Evolutionary conservation across 352 stramenopile genomes (phyloP).

Genomic region (Elongisporangium undulatum): DNA sequence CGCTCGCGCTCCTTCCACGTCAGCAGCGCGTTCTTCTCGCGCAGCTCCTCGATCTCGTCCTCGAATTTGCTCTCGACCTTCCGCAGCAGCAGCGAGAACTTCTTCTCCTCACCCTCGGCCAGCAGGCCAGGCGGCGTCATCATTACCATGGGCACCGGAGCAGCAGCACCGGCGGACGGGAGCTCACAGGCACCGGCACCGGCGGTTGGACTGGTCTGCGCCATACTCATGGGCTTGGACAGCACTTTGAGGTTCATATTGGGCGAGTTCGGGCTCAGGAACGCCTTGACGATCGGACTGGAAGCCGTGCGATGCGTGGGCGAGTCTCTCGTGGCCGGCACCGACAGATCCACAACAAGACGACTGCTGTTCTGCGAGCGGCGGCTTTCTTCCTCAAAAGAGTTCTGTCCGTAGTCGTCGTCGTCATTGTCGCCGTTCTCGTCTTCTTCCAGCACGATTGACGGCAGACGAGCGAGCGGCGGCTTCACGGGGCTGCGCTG

Average conservation of each 20-base stretch:
- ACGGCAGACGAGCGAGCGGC: neutral
- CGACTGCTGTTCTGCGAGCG: conserved; percentile 37
- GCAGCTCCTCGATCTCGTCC: conserved; percentile 71
- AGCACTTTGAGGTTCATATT: conserved; percentile 42
- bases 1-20: conserved; percentile 70
- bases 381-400: conserved; percentile 71
- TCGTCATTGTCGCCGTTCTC: conserved; percentile 17
- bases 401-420: conserved; percentile 52
- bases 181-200: neutral
- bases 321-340: conserved; percentile 36
- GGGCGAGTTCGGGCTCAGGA: conserved; percentile 25
- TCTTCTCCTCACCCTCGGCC: conserved; percentile 30
- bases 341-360: conserved; percentile 57
- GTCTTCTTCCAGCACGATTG: conserved; percentile 1
- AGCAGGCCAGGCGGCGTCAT: conserved; percentile 7
- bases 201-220: conserved; percentile 2
- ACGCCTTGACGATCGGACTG: conserved; percentile 8
- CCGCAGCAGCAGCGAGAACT: conserved; percentile 67
- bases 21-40: conserved; percentile 64
- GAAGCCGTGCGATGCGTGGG: conserved; percentile 16
- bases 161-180: neutral
- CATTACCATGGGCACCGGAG: neutral
- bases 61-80: conserved; percentile 78
- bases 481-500: conserved; percentile 7
- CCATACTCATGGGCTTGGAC: conserved; percentile 19